Percentiles rank a stretch among this genome's conserved stretches.
Conservation (phyloP, 2,329 filamentous ascomycete genomes). For the Clathrospora elynae region DNA sequence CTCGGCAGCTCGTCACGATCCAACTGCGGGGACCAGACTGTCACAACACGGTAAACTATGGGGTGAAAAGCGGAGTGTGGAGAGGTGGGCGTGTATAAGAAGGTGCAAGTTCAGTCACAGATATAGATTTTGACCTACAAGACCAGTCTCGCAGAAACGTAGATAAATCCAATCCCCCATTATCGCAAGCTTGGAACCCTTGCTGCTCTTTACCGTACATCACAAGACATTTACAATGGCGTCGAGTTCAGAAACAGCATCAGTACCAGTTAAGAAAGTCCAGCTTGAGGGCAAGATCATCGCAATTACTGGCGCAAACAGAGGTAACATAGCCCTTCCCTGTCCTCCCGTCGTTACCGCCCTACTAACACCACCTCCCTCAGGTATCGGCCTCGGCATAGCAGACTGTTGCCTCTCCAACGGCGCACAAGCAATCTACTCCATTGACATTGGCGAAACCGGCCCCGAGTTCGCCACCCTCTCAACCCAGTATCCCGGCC, state of each 20-base stretch:
- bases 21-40: conserved; percentile 6
- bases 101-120: too few species aligned
- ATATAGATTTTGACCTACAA: too few species aligned
- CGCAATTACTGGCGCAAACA: conserved; percentile 39
- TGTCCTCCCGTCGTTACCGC: background rate
- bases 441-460: conserved; percentile 53
- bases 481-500: conserved; percentile 48
- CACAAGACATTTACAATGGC: conserved; percentile 12
- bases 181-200: background rate
- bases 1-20: conserved; percentile 22
- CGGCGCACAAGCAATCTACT: conserved; percentile 52
- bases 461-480: conserved; percentile 52
- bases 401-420: conserved; percentile 56
- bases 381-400: conserved; percentile 54
- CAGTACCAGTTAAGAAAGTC: conserved; percentile 33
- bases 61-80: conserved; percentile 4
- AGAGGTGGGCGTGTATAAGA: background rate
- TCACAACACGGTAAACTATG: conserved; percentile 6
- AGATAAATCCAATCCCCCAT: too few species aligned
- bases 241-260: conserved; percentile 17
- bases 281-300: conserved; percentile 36
- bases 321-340: conserved; percentile 18
- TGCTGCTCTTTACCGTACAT: background rate
- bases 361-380: background rate
- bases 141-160: too few species aligned